Conservation (phyloP, 768 basidiomycete species). For the Rhizopogon vesiculosus region DNA sequence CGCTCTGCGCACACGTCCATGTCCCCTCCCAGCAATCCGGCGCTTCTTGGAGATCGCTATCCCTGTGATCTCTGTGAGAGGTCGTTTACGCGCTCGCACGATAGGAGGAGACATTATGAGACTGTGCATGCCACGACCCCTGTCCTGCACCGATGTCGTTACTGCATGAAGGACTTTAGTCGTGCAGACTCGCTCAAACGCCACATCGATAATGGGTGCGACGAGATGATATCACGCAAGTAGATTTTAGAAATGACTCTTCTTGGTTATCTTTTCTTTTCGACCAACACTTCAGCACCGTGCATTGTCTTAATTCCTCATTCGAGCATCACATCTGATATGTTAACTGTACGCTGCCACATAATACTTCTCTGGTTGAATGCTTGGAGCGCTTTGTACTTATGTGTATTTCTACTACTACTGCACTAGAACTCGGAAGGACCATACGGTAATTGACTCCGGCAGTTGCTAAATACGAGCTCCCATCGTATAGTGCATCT, state of each 20-base stretch:
- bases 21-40: conserved; percentile 16
- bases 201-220: conserved; percentile 79
- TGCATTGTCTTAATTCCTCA: neutral
- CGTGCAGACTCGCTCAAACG: conserved; percentile 77
- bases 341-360: conserved; percentile 1
- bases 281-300: neutral
- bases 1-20: conserved; percentile 11
- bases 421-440: conserved; percentile 12
- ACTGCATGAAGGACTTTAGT: conserved; percentile 76
- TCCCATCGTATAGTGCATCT: neutral
- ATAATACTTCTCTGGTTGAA: neutral
- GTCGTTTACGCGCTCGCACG: conserved; percentile 77
- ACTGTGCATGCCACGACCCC: conserved; percentile 67
- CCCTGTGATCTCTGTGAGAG: conserved; percentile 72
- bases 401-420: conserved; percentile 4
- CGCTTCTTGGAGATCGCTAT: conserved; percentile 53
- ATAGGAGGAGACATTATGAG: conserved; percentile 78
- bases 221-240: conserved; percentile 45
- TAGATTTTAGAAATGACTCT: conserved; percentile 13
- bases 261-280: neutral
- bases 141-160: conserved; percentile 63
- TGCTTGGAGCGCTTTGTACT: conserved; percentile 5
- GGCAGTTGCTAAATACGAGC: neutral
- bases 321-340: neutral
- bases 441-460: neutral